Evolutionary conservation across 495 filamentous ascomycete genomes (phyloP).

Genomic region (Aspergillus sclerotiicarbonarius): DNA sequence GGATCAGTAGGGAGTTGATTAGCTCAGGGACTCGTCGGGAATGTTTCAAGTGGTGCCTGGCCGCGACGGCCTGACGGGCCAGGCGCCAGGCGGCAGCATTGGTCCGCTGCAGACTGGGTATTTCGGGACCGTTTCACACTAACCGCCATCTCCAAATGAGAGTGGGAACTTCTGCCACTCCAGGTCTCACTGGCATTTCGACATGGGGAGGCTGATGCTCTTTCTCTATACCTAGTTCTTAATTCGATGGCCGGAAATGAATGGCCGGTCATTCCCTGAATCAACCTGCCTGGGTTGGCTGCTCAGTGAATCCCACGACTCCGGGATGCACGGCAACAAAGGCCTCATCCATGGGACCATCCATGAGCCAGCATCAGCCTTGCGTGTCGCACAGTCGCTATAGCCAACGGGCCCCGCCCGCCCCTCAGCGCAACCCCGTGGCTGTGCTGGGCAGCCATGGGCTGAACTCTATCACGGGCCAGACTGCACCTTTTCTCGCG

Average conservation of each 20-base stretch:
- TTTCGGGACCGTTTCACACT: neutral
- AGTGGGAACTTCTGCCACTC: neutral
- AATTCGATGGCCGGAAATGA: too few species aligned
- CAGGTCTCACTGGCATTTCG: neutral
- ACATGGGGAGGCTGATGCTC: too few species aligned
- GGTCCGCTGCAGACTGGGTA: neutral
- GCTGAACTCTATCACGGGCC: slow-evolving; percentile 13
- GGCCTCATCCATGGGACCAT: neutral
- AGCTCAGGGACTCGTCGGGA: neutral
- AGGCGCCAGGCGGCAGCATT: neutral
- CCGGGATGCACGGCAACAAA: too few species aligned
- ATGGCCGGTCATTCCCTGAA: too few species aligned
- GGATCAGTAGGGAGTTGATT: neutral
- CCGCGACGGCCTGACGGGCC: too few species aligned
- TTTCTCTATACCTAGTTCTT: too few species aligned
- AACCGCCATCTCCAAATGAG: neutral
- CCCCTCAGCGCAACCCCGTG: slow-evolving; percentile 3
- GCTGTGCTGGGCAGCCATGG: slow-evolving; percentile 2
- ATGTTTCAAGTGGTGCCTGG: neutral
- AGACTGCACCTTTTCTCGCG: slow-evolving; percentile 5
- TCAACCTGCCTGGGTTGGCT: too few species aligned
- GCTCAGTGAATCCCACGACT: too few species aligned
- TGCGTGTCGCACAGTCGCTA: neutral
- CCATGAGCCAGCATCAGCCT: neutral
- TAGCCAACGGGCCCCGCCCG: neutral